phyloP scores from a whole-genome alignment of 495 filamentous ascomycete genomes.

The Penicillium waksmanii region DNA sequence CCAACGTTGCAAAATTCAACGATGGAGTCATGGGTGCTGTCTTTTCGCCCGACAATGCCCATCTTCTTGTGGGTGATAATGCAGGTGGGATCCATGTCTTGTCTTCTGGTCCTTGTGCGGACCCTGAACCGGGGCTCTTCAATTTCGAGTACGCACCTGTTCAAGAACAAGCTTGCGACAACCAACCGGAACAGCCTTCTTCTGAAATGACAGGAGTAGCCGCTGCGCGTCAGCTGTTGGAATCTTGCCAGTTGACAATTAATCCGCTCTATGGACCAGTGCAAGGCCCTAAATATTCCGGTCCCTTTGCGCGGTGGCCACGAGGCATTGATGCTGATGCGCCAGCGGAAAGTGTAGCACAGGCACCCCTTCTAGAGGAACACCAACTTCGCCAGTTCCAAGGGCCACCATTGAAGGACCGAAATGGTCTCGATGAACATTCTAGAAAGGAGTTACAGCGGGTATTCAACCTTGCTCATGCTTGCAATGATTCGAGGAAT shows the following conservation, averaged over 20 bases:
- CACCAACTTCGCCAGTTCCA: conserved; percentile 36
- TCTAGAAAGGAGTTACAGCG: conserved; percentile 4
- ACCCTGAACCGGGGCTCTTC: conserved; percentile 16
- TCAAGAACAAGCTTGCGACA: conserved; percentile 6
- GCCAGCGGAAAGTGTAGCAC: background rate
- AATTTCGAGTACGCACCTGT: conserved; percentile 26
- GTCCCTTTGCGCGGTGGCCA: conserved; percentile 51
- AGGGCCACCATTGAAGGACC: conserved; percentile 22
- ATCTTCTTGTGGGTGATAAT: conserved; percentile 76
- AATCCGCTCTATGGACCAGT: conserved; percentile 49
- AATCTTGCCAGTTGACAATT: conserved; percentile 39
- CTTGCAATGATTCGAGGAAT: conserved; percentile 32
- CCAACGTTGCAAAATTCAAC: conserved; percentile 54
- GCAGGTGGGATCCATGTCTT: conserved; percentile 74
- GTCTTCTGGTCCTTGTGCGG: conserved; percentile 42
- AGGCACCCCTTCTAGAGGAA: conserved; percentile 16
- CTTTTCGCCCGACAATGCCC: conserved; percentile 72
- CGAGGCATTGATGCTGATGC: conserved; percentile 18
- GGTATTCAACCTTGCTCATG: conserved; percentile 18
- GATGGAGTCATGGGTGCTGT: conserved; percentile 63
- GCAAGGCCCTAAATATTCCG: conserved; percentile 48
- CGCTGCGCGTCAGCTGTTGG: conserved; percentile 33
- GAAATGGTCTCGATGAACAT: conserved; percentile 28
- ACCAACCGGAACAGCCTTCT: background rate
- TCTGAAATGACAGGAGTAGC: conserved; percentile 29